Evolutionary conservation across 352 stramenopile genomes (phyloP), one percentile per base, ranked within the genome.

Genomic region (Phytophthora macrochlamydospora): DNA sequence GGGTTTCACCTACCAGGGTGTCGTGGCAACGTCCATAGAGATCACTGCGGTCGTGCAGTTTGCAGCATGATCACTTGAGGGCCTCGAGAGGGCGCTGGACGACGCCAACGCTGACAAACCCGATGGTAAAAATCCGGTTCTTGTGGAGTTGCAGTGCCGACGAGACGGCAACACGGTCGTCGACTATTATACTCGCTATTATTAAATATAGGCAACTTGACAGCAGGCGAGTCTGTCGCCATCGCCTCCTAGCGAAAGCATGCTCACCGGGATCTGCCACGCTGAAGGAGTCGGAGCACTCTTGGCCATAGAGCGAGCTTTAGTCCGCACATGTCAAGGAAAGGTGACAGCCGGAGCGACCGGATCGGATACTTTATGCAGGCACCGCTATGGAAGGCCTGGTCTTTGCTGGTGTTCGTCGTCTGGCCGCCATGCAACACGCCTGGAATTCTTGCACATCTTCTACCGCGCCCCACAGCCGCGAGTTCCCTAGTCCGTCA

Each of bases 381-480:
- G 6, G 35, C 43, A 49, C 43, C 43, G 43, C 43, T 12, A 49
- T 49, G 18, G 2, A n/a, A 49, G 43, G 18, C 43, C 43, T 28
- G 44, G 53, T 54, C 38, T 61, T 44, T 71, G 57, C 38, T 24
- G 18, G 18, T 24, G 18, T 24, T 24, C 18, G 18, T 24, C 18
- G 18, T 24, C 18, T 24, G 18, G 18, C 18, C 18, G 18, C 18
- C 18, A 24, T 24, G 18, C 18, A 24, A 24, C 18, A 24, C 18
- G 43, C 52, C 40, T 72, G 58, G 58, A 57, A 62, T 35, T 72
- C 64, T 59, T 57, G 65, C 65, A 59, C 65, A 64, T 72, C 65
- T 65, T 72, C 65, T 68, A 72, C 65, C 52, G 67, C 52, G 53
- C 28, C 14, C 59, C 51, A 59, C 64, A 67, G 52, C 58, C 53